Evolutionary conservation across 345 rosid species (phyloP).

Genomic region (Erucastrum elatum): DNA sequence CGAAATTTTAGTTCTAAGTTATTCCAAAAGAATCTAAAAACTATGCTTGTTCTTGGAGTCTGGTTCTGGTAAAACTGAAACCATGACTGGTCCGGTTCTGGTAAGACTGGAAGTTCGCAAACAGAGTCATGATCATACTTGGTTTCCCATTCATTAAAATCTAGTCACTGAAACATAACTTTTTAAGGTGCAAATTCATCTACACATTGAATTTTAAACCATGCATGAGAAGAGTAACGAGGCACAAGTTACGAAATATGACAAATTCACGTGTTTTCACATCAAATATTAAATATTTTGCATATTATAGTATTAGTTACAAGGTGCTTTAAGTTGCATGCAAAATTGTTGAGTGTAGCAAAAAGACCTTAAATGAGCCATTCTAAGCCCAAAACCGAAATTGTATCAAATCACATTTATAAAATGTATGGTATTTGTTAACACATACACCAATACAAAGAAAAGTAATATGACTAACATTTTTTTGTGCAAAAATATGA

Average conservation of each 20-base stretch:
- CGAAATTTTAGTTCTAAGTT: neutral
- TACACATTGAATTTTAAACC: neutral
- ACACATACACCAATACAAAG: neutral
- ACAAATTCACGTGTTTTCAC: constrained; percentile 1
- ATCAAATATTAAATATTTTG: neutral
- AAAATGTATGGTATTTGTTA: neutral
- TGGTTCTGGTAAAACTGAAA: neutral
- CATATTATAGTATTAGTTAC: neutral
- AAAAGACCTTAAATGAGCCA: no score
- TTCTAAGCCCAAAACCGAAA: no score
- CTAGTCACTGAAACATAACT: neutral
- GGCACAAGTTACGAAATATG: constrained; percentile 24
- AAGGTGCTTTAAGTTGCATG: neutral
- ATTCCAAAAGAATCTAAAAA: neutral
- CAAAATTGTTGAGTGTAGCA: neutral
- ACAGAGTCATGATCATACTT: neutral
- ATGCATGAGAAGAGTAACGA: constrained; percentile 16
- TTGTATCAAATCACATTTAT: neutral
- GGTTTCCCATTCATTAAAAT: neutral
- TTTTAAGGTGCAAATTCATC: neutral
- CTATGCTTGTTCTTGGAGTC: neutral
- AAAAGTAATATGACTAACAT: no score
- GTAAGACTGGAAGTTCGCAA: neutral
- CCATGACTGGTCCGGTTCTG: neutral
- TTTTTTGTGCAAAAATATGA: no score